Conservation (phyloP, 257 asterid species). For the Henckelia pumila region DNA sequence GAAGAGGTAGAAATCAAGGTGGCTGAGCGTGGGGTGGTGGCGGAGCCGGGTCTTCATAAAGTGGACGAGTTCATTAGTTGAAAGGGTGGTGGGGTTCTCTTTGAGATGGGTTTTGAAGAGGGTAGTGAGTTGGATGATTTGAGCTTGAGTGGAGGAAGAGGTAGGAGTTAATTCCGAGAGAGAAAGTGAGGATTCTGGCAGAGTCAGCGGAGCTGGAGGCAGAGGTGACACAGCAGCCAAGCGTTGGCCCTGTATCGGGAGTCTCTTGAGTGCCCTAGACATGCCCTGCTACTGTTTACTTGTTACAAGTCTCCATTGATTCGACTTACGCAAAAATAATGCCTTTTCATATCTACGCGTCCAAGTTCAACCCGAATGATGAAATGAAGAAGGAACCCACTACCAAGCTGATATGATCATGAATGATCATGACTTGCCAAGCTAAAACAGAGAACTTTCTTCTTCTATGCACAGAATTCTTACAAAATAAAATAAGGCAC, state of each 20-base stretch:
- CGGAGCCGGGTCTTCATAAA: slow-evolving; percentile 63
- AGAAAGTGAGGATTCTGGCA: slow-evolving; percentile 28
- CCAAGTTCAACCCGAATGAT: too few species aligned
- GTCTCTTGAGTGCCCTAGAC: slow-evolving; percentile 32
- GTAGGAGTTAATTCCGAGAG: slow-evolving; percentile 38
- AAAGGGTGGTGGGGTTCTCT: slow-evolving; percentile 42
- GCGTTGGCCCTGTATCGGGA: slow-evolving; percentile 26
- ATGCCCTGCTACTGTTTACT: slow-evolving; percentile 18
- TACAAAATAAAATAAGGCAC: background rate
- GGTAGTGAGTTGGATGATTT: slow-evolving; percentile 42
- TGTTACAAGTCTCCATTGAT: background rate
- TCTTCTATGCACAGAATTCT: background rate
- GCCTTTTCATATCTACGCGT: background rate
- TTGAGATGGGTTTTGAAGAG: slow-evolving; percentile 50
- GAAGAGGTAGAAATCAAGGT: slow-evolving; percentile 90
- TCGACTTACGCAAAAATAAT: background rate
- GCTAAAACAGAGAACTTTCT: too few species aligned
- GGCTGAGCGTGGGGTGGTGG: slow-evolving; percentile 74
- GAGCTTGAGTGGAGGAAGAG: slow-evolving; percentile 41
- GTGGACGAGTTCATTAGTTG: slow-evolving; percentile 56
- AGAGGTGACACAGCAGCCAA: slow-evolving; percentile 31
- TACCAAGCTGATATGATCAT: too few species aligned
- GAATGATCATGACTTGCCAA: too few species aligned
- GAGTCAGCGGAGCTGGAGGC: slow-evolving; percentile 24
- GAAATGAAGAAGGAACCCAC: too few species aligned